Evolutionary conservation across 371 early-diverging fungal species (phyloP).

Genomic region (Mucor plumbeus): DNA sequence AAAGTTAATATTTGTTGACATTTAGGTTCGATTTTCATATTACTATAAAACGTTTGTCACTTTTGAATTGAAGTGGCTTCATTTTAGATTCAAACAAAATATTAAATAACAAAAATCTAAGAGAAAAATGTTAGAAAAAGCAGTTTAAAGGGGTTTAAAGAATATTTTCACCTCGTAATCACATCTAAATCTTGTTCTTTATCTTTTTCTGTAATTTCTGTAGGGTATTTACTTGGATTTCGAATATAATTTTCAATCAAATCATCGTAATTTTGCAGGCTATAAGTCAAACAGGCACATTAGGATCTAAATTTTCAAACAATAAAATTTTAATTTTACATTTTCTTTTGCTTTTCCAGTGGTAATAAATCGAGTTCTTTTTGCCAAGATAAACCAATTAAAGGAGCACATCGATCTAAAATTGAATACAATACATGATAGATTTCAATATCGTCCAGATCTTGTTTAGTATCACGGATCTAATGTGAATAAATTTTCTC

Average conservation of each 20-base stretch:
- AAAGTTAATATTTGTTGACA: background rate
- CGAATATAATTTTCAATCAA: conserved; percentile 11
- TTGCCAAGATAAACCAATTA: conserved; percentile 2
- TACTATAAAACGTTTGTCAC: background rate
- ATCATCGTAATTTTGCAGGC: conserved; percentile 8
- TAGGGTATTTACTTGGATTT: conserved; percentile 9
- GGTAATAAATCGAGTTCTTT: background rate
- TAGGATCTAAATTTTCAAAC: background rate
- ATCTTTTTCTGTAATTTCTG: background rate
- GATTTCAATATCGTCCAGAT: conserved; percentile 15
- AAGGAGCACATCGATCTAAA: conserved; percentile 8
- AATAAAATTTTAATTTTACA: background rate
- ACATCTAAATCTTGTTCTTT: background rate
- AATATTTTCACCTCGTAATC: background rate
- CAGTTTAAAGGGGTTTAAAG: background rate
- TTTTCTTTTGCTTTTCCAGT: background rate
- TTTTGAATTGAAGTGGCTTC: conserved; percentile 6
- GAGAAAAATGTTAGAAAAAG: background rate
- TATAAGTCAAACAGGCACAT: background rate
- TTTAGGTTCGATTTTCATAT: background rate
- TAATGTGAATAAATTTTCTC: background rate
- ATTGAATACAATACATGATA: conserved; percentile 14
- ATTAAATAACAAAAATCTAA: conserved; percentile 10
- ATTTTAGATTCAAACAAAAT: conserved; percentile 5
- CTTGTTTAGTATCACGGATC: background rate